Evolutionary conservation across 768 basidiomycete species (phyloP).

Genomic region (Brasilioporus rufonigricans): DNA sequence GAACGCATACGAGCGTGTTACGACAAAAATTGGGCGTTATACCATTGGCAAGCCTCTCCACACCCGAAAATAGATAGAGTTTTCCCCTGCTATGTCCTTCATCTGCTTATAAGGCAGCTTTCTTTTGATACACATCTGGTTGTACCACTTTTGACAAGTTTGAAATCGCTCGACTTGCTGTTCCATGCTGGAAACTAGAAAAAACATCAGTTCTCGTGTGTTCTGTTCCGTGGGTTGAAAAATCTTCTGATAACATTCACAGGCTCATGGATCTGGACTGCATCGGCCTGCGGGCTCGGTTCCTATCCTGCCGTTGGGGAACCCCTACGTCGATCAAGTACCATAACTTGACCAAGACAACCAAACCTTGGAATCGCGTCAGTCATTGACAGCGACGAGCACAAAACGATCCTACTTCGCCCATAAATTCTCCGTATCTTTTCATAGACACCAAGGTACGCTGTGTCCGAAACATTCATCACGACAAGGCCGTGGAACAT

Average conservation of each 20-base stretch:
- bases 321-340: constrained; percentile 10
- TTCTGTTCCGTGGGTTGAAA: not conserved
- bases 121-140: not conserved
- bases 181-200: too few relatives aligned
- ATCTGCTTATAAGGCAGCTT: not conserved
- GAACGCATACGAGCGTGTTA: too few relatives aligned
- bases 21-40: not conserved
- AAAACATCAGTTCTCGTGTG: too few relatives aligned
- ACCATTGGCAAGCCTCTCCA: not conserved
- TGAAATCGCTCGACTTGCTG: not conserved
- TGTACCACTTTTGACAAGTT: not conserved
- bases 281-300: not conserved
- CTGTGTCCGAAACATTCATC: constrained; percentile 2
- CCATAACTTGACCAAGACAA: constrained; percentile 15
- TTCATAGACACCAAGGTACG: constrained; percentile 20
- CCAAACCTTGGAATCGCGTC: constrained; percentile 8
- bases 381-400: not conserved
- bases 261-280: constrained; percentile 18
- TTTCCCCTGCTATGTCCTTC: not conserved
- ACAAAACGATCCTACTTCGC: constrained; percentile 4
- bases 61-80: not conserved
- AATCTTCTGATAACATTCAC: not conserved
- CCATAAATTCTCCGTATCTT: constrained; percentile 12
- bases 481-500: constrained; percentile 22
- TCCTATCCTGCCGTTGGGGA: not conserved